Evolutionary conservation across 148 eudicot species (phyloP).

Genomic region (Nyssa sinensis): DNA sequence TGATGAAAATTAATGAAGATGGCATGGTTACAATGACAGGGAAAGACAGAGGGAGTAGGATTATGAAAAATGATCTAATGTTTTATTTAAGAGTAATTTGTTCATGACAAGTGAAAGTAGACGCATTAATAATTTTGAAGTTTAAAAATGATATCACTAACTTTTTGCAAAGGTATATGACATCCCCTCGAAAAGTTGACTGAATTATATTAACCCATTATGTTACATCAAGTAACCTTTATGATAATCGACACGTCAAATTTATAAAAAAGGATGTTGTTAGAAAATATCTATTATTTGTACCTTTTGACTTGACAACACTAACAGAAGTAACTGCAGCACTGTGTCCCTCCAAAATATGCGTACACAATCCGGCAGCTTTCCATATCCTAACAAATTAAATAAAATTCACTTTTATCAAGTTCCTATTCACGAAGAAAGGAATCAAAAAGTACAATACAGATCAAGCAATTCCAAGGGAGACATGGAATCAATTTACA

Average conservation of each 20-base stretch:
- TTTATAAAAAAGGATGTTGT: neutral
- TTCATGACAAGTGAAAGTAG: no score
- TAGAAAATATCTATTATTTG: neutral
- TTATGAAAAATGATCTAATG: no score
- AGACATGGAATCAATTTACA: neutral
- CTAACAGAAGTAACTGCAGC: constrained; percentile 71
- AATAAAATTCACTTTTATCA: constrained; percentile 5
- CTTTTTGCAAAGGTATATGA: no score
- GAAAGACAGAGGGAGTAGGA: no score
- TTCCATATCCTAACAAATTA: constrained; percentile 65
- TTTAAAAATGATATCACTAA: no score
- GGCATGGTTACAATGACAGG: no score
- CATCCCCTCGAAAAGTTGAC: no score
- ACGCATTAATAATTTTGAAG: no score
- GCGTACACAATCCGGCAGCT: constrained; percentile 67
- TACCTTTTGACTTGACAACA: constrained; percentile 55
- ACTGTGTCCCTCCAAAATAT: constrained; percentile 78
- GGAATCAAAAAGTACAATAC: neutral
- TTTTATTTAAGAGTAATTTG: no score
- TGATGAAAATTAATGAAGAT: no score
- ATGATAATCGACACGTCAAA: neutral
- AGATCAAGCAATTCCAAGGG: neutral
- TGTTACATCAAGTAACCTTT: neutral
- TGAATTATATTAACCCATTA: no score
- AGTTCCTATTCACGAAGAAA: neutral